phyloP scores from a whole-genome alignment of 441 rosid genomes.

The Bocquillonia castaneifolia region DNA sequence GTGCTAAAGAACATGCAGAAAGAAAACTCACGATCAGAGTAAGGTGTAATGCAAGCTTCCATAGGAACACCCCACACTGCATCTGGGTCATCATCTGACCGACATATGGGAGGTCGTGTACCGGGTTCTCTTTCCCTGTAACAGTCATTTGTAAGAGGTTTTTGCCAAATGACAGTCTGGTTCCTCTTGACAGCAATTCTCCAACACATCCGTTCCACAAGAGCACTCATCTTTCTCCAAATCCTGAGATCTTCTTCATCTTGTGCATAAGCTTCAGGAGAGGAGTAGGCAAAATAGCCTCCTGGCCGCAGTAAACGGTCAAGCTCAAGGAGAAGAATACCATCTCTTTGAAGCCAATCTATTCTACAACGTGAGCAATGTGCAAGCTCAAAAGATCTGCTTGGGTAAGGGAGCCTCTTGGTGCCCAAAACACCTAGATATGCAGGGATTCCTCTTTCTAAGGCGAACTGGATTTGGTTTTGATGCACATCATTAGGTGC shows the following conservation, averaged over 20 bases:
- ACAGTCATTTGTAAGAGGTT: constrained; percentile 92
- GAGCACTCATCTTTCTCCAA: constrained; percentile 91
- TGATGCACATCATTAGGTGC: constrained; percentile 99
- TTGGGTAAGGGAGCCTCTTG: constrained; percentile 95
- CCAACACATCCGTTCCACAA: constrained; percentile 95
- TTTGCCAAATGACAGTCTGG: constrained; percentile 97
- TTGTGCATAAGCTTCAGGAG: constrained; percentile 98
- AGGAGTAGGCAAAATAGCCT: constrained; percentile 96
- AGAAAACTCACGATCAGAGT: constrained; percentile 69
- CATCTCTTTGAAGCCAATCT: constrained; percentile 99
- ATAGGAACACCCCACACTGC: constrained; percentile 70
- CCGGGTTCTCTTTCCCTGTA: constrained; percentile 76
- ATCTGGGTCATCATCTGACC: constrained; percentile 82
- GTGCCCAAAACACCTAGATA: constrained; percentile 97
- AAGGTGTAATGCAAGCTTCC: constrained; percentile 95
- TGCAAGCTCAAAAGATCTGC: constrained; percentile 96
- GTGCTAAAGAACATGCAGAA: not conserved
- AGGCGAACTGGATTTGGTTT: constrained; percentile 97
- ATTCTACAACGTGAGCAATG: constrained; percentile 98
- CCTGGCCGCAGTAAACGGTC: constrained; percentile 96
- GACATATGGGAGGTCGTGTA: constrained; percentile 89
- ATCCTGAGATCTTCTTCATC: constrained; percentile 89
- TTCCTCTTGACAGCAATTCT: constrained; percentile 80
- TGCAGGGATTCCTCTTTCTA: constrained; percentile 98
- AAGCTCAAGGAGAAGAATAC: constrained; percentile 94